Base-by-base conservation (phyloP, 2,329 filamentous ascomycete species). In the Thielaviopsis punctulata region DNA sequence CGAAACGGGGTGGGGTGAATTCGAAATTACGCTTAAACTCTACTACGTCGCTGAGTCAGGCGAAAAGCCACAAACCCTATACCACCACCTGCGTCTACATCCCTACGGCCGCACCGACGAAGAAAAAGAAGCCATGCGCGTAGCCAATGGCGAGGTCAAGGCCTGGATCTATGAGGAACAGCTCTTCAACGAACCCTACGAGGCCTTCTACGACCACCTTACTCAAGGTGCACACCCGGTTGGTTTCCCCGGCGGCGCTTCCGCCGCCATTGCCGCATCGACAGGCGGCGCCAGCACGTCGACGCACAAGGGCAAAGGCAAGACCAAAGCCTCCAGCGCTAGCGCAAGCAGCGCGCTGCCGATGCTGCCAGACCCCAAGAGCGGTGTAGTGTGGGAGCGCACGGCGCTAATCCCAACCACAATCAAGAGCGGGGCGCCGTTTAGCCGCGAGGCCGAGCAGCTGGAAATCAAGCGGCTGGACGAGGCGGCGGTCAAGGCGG, bases 1-100 rank as follows among this genome's bases (percentile, higher is more conserved):
- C 57, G 92, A 96, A 67, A 96, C 92, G 0, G 92, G 92, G 48
- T 98, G 93, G 86, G 92, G 92, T 61, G 92, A 95, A 68, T 98
- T 98, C 69, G 87, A 92, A 65, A 93, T 98, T 61, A 86, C 89
- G 57, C 84, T 98, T 63, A 88, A 95, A 63, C 75, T 98, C 45
- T 94, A 94, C 70, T 98, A 95, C 67, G 80, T 86, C 52, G 80
- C 84, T 52, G 85, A 93, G 63, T 84, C 82, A 36, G 81, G 79
- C 60, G 92, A 98, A 71, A 98, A 98, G 66, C 86, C 90, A 4
- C 86, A 95, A 67, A 93, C 89, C n/a, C 69, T 95, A 1, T 94
- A 92, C 71, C 92, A 96, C 66, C 87, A 88, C 62, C 71, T 98
- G 53, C 85, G 89, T 51, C 75, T 98, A 10, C 89, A 95, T 62